A percentile compares a stretch with the other conserved stretches of the same genome.
These are phyloP conservation scores for Chaetomiaceae sp. DNA, from an alignment of 2,329 filamentous ascomycete species.

Conservation along the genomic window DNA sequence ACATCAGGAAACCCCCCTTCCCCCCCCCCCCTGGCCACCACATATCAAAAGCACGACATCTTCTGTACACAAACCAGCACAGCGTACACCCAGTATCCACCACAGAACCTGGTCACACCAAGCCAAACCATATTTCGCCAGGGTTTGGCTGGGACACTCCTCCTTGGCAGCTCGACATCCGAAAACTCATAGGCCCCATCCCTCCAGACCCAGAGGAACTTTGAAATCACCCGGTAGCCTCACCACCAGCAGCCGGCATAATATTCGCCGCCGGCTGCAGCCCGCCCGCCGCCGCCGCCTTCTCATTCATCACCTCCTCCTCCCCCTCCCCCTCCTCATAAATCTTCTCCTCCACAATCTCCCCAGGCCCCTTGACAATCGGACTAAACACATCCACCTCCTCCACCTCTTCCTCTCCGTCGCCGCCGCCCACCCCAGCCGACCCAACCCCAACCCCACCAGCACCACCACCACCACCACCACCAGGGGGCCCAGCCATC, in stretches of 20 bases:
- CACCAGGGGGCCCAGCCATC: background rate
- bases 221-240: background rate
- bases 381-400: conserved; percentile 28
- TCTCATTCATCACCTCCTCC: background rate
- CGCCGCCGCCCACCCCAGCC: background rate
- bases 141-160: background rate
- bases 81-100: background rate
- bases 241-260: background rate
- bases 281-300: background rate
- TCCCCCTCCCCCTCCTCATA: conserved; percentile 25
- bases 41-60: no score
- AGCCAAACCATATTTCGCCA: background rate
- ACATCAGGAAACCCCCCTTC: background rate
- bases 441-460: background rate
- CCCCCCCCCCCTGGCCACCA: no score
- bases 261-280: conserved; percentile 16
- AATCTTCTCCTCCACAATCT: conserved; percentile 27
- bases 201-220: no score
- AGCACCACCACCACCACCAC: background rate
- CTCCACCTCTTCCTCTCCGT: conserved; percentile 24
- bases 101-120: background rate
- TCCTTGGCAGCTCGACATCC: background rate
- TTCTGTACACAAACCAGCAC: background rate
- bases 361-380: conserved; percentile 26
- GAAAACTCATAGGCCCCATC: no score